Percentiles rank a stretch among this genome's conserved stretches.
Evolutionary conservation across 1,284 basidiomycete genomes (phyloP).

Genomic region (Ustilago trichophora): DNA sequence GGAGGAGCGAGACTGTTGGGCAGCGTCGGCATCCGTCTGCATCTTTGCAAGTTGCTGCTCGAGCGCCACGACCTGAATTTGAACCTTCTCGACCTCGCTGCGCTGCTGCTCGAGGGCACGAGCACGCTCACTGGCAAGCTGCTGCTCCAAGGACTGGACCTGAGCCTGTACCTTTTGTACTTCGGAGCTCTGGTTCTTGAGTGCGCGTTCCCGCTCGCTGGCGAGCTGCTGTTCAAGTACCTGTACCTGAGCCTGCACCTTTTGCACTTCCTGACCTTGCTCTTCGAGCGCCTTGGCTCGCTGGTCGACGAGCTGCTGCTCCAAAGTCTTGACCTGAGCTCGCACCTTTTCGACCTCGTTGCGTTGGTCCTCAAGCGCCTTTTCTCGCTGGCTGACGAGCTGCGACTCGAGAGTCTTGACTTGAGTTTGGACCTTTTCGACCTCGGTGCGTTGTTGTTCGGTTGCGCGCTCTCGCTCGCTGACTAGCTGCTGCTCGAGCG

Average conservation of each 20-base stretch:
- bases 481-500: conserved; percentile 19
- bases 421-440: conserved; percentile 10
- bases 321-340: conserved; percentile 12
- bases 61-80: background rate
- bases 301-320: conserved; percentile 21
- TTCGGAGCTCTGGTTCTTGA: conserved; percentile 5
- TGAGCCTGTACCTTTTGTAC: conserved; percentile 15
- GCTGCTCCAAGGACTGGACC: conserved; percentile 15
- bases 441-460: conserved; percentile 15
- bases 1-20: conserved; percentile 11
- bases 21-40: conserved; percentile 1
- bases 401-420: conserved; percentile 18
- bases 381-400: conserved; percentile 12
- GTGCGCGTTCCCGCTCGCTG: conserved; percentile 9
- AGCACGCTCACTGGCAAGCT: conserved; percentile 2
- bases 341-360: conserved; percentile 18
- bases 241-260: conserved; percentile 9
- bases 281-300: conserved; percentile 7
- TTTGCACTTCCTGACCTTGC: conserved; percentile 14
- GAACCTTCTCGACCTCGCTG: conserved; percentile 8
- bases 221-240: conserved; percentile 13
- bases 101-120: conserved; percentile 5
- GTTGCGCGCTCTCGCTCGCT: conserved; percentile 21
- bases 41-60: conserved; percentile 11
- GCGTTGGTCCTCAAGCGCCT: conserved; percentile 11